These are phyloP conservation scores for Triticum dicoccoides DNA, from an alignment of 176 grass and related monocot species.

Conservation along the genomic window DNA sequence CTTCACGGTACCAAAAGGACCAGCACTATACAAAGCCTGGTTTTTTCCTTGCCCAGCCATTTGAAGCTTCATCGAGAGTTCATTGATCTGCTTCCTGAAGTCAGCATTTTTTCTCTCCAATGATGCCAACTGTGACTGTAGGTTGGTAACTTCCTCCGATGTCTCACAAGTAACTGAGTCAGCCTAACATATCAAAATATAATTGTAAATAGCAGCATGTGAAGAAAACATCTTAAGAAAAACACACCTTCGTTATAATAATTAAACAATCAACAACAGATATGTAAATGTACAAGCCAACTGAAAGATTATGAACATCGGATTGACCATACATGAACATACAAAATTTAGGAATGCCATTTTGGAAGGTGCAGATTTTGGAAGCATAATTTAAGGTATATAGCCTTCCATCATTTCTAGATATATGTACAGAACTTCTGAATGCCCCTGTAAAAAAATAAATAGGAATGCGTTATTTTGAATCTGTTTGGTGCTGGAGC, in stretches of 20 bases:
- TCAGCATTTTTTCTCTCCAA: conserved; percentile 72
- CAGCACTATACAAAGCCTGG: conserved; percentile 46
- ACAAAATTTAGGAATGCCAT: background rate
- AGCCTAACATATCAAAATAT: conserved; percentile 39
- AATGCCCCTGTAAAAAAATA: background rate
- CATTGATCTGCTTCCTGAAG: conserved; percentile 68
- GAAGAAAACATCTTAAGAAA: background rate
- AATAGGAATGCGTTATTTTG: background rate
- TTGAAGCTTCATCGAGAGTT: conserved; percentile 72
- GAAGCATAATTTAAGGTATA: background rate
- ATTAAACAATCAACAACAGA: background rate
- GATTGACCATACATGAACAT: background rate
- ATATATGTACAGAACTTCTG: background rate
- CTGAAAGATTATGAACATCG: background rate
- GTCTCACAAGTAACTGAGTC: conserved; percentile 63
- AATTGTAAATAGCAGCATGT: conserved; percentile 22
- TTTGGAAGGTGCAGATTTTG: background rate
- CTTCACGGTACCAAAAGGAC: conserved; percentile 93
- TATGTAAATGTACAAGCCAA: conserved; percentile 1
- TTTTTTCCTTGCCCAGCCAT: conserved; percentile 57
- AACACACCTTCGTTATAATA: background rate
- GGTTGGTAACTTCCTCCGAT: conserved; percentile 30
- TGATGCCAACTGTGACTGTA: conserved; percentile 56
- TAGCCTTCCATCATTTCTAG: background rate
- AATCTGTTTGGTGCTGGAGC: background rate